phyloP scores from a whole-genome alignment of 1,139 yeast genomes.

The Kodamaea derodonti region DNA sequence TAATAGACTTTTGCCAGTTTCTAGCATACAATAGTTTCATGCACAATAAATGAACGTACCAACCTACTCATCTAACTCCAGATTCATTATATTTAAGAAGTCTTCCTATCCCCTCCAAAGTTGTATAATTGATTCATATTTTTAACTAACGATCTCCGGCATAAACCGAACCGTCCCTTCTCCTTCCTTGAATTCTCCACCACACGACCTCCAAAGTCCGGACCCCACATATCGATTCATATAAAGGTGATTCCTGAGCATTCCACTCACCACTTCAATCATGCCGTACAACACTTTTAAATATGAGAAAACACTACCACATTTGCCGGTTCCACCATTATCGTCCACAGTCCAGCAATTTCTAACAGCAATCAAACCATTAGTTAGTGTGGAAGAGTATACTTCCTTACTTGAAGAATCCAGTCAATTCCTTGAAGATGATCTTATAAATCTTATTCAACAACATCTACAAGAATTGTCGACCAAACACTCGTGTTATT shows the following conservation, averaged over 20 bases:
- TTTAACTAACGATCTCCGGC: too few species aligned
- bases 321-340: constrained; percentile 54
- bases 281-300: constrained; percentile 11
- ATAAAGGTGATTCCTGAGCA: background rate
- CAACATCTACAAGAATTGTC: constrained; percentile 46
- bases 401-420: constrained; percentile 37
- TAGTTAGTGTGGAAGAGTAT: constrained; percentile 43
- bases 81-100: too few species aligned
- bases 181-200: too few species aligned
- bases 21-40: too few species aligned
- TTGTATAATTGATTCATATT: too few species aligned
- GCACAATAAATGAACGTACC: too few species aligned
- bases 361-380: constrained; percentile 47
- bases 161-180: too few species aligned
- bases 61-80: too few species aligned
- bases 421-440: constrained; percentile 38
- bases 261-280: background rate
- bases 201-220: background rate
- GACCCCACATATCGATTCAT: background rate
- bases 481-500: constrained; percentile 46
- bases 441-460: constrained; percentile 47
- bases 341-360: constrained; percentile 44
- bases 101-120: too few species aligned
- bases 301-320: constrained; percentile 35
- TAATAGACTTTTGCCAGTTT: too few species aligned